Conservation (phyloP, 305 asterid species). For the Striga hermonthica region DNA sequence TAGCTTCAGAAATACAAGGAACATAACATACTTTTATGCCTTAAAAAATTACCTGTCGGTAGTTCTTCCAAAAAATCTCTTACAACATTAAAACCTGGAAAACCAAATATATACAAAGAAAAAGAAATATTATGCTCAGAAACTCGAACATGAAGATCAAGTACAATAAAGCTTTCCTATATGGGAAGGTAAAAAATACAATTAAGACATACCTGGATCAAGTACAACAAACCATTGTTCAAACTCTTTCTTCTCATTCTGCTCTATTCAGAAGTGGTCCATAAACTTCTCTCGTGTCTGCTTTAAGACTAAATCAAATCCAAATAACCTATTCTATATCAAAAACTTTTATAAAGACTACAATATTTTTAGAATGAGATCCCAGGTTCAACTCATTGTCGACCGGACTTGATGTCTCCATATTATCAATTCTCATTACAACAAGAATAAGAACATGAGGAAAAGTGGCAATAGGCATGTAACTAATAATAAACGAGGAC, state of each 20-base stretch:
- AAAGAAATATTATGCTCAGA: too few relatives aligned
- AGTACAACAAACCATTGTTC: not conserved
- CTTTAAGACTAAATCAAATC: slow-evolving; percentile 25
- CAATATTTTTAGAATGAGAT: slow-evolving; percentile 17
- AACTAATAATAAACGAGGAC: slow-evolving; percentile 32
- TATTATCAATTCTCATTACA: slow-evolving; percentile 30
- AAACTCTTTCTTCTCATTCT: slow-evolving; percentile 20
- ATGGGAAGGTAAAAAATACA: slow-evolving; percentile 12
- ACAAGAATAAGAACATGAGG: slow-evolving; percentile 31
- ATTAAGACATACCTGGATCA: slow-evolving; percentile 23
- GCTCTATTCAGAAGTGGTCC: slow-evolving; percentile 4
- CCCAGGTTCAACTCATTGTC: slow-evolving; percentile 22
- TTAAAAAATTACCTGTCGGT: slow-evolving; percentile 29
- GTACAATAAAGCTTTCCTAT: not conserved
- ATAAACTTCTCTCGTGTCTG: too few relatives aligned
- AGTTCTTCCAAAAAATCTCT: slow-evolving; percentile 24
- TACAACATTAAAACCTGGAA: slow-evolving; percentile 28
- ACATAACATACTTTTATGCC: not conserved
- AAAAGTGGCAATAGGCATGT: slow-evolving; percentile 29
- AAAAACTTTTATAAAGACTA: slow-evolving; percentile 34
- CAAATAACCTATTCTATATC: slow-evolving; percentile 35
- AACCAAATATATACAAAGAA: slow-evolving; percentile 1
- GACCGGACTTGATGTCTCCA: not conserved
- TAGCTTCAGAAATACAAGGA: slow-evolving; percentile 17
- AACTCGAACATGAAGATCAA: not conserved